These are phyloP conservation scores for Termitomyces sp. DNA, from an alignment of 768 basidiomycete species.

Conservation along the genomic window DNA sequence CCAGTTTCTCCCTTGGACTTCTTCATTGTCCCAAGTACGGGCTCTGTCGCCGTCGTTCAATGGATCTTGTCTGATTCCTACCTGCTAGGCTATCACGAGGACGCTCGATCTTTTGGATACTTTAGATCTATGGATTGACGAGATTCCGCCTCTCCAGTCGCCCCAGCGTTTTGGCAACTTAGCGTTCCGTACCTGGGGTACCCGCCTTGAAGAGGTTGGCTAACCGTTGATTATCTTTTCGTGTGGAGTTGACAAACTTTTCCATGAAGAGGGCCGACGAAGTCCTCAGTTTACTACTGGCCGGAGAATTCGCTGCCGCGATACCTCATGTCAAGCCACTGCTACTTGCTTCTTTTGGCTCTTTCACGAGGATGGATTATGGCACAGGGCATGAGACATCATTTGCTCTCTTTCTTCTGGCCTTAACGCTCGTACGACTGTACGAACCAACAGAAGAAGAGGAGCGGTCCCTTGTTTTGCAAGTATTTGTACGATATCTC, in stretches of 20 bases:
- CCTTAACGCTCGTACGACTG: slow-evolving; percentile 64
- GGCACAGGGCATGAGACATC: slow-evolving; percentile 95
- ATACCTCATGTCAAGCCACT: slow-evolving; percentile 74
- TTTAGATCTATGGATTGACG: slow-evolving; percentile 71
- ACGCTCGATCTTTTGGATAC: slow-evolving; percentile 55
- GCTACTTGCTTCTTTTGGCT: slow-evolving; percentile 81
- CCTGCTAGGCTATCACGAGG: slow-evolving; percentile 37
- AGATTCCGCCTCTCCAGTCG: slow-evolving; percentile 67
- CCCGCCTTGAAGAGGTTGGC: slow-evolving; percentile 67
- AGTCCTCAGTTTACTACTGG: slow-evolving; percentile 46
- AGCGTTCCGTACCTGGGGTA: slow-evolving; percentile 82
- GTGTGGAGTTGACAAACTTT: slow-evolving; percentile 3
- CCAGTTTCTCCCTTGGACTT: slow-evolving; percentile 39
- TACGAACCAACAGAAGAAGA: slow-evolving; percentile 51
- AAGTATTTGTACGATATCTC: slow-evolving; percentile 74
- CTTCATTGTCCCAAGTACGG: slow-evolving; percentile 28
- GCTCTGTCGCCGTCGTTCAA: neutral
- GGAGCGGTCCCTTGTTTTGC: slow-evolving; percentile 54
- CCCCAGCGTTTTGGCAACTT: slow-evolving; percentile 91
- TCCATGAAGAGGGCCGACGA: slow-evolving; percentile 43
- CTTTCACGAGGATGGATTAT: slow-evolving; percentile 88
- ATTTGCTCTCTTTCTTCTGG: slow-evolving; percentile 74
- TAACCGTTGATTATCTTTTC: slow-evolving; percentile 1
- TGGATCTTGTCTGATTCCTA: slow-evolving; percentile 1
- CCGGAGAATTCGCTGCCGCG: slow-evolving; percentile 32